phyloP scores from a whole-genome alignment of 805 yeast genomes.

The Pichia californica region DNA sequence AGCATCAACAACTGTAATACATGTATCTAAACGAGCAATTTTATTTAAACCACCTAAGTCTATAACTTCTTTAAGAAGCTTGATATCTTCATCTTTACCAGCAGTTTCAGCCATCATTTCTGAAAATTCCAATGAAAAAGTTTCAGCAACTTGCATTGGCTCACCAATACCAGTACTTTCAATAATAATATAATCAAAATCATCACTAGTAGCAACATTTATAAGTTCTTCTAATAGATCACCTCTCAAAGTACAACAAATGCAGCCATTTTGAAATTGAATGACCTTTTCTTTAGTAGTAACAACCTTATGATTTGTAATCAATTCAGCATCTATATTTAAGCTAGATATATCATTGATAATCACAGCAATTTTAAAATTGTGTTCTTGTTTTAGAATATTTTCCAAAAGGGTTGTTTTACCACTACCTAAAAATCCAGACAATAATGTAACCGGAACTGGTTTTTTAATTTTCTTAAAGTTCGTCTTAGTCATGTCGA shows the following conservation, averaged over 20 bases:
- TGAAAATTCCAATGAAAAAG: constrained; percentile 38
- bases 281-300: constrained; percentile 38
- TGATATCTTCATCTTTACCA: constrained; percentile 9
- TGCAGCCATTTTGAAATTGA: constrained; percentile 43
- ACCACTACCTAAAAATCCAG: constrained; percentile 43
- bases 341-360: constrained; percentile 38
- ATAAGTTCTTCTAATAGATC: constrained; percentile 40
- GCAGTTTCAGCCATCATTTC: constrained; percentile 24
- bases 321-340: constrained; percentile 38
- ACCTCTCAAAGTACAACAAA: constrained; percentile 42
- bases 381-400: constrained; percentile 35
- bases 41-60: constrained; percentile 36
- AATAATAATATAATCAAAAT: constrained; percentile 37
- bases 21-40: constrained; percentile 36
- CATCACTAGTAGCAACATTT: constrained; percentile 28
- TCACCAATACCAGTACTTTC: constrained; percentile 44
- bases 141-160: constrained; percentile 47
- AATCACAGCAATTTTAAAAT: constrained; percentile 38
- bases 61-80: constrained; percentile 23
- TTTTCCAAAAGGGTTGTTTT: constrained; percentile 41
- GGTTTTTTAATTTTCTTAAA: constrained; percentile 20
- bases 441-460: constrained; percentile 39
- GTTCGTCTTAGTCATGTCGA: too few relatives aligned
- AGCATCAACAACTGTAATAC: constrained; percentile 42
- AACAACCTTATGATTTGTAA: constrained; percentile 34